These are phyloP conservation scores for Oryza longistaminata DNA, from an alignment of 176 grass and related monocot species.

Conservation along the genomic window DNA sequence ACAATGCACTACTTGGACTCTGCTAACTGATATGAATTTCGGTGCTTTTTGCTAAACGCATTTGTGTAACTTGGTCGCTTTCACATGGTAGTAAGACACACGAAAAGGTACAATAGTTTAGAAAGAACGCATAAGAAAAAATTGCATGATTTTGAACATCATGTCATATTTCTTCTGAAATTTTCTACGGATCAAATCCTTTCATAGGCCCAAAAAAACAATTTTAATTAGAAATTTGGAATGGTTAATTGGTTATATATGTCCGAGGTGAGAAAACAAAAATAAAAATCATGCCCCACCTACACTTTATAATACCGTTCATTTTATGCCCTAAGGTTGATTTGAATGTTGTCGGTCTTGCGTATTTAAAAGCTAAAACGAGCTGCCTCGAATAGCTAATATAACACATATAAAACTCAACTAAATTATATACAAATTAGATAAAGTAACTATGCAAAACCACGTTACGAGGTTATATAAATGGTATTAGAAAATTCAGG, in stretches of 20 bases:
- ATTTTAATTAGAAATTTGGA: not conserved
- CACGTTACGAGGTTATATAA: too few species aligned
- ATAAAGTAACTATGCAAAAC: too few species aligned
- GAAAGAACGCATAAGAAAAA: not conserved
- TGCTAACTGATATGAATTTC: not conserved
- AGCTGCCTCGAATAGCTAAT: too few species aligned
- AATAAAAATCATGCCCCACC: not conserved
- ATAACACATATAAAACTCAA: too few species aligned
- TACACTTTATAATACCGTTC: too few species aligned
- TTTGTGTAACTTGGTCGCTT: not conserved
- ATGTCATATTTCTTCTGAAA: not conserved
- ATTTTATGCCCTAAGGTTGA: too few species aligned
- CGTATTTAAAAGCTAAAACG: too few species aligned
- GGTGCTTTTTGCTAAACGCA: not conserved
- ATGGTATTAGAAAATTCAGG: too few species aligned
- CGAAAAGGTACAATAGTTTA: not conserved
- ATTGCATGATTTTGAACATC: not conserved
- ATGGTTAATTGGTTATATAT: not conserved
- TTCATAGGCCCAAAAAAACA: not conserved
- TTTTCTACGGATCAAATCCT: not conserved
- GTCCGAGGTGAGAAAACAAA: not conserved
- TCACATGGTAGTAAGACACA: not conserved
- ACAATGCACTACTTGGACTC: not conserved
- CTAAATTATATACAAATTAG: too few species aligned
- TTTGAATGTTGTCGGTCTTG: too few species aligned